phyloP scores from a whole-genome alignment of 176 grass and related monocot genomes.

The Oryza glumipatula region DNA sequence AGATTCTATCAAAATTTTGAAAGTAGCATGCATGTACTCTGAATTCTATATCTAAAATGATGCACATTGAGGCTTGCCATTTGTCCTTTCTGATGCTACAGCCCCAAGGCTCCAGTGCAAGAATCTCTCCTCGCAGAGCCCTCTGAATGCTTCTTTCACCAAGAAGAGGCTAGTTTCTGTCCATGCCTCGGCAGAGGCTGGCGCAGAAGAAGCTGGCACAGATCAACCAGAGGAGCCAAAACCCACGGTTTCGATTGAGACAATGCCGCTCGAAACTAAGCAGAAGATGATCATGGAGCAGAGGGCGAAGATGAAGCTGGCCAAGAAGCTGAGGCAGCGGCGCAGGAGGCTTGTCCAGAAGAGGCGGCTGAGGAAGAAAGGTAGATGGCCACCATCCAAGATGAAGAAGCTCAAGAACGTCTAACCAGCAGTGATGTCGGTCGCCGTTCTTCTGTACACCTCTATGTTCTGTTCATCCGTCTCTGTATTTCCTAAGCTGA shows the following conservation, averaged over 20 bases:
- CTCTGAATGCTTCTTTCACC: conserved; percentile 34
- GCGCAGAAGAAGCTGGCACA: conserved; percentile 40
- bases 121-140: conserved; percentile 25
- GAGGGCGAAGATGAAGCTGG: conserved; percentile 64
- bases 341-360: conserved; percentile 75
- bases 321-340: conserved; percentile 73
- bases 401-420: conserved; percentile 89
- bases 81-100: conserved; percentile 42
- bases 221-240: conserved; percentile 51
- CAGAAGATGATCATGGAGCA: conserved; percentile 71
- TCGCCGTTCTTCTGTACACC: not conserved
- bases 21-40: not conserved
- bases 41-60: not conserved
- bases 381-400: conserved; percentile 82
- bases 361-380: conserved; percentile 84
- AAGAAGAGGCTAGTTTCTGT: conserved; percentile 56
- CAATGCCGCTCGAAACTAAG: conserved; percentile 74
- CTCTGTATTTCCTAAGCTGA: not conserved
- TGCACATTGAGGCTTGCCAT: not conserved
- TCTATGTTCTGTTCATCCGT: not conserved
- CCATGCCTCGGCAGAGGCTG: conserved; percentile 52
- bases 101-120: conserved; percentile 60
- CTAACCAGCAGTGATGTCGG: not conserved
- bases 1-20: too few species aligned
- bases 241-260: conserved; percentile 47